Conservation (phyloP, 805 yeast genomes). For the Kockiozyma suomiensis region DNA sequence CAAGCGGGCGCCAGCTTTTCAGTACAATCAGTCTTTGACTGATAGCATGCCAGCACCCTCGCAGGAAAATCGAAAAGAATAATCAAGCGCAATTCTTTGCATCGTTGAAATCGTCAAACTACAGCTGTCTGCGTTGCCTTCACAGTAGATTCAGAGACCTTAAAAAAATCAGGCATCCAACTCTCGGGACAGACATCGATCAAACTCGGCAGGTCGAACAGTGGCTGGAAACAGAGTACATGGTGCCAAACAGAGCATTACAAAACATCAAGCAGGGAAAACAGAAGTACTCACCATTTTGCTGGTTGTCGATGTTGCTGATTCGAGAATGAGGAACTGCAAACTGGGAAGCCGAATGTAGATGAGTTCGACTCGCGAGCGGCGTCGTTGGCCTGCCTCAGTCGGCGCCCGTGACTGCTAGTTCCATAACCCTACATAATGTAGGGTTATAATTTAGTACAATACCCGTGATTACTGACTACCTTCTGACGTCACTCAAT, state of each 20-base stretch:
- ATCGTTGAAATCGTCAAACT: no score
- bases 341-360: background rate
- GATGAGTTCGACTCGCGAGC: background rate
- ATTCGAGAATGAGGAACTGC: background rate
- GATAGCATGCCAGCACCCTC: background rate
- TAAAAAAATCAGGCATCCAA: background rate
- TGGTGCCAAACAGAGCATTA: background rate
- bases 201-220: slow-evolving; percentile 10
- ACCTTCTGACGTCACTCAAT: background rate
- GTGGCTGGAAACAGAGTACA: slow-evolving; percentile 2
- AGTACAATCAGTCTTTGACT: background rate
- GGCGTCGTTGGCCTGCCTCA: no score
- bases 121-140: no score
- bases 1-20: background rate
- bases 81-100: no score
- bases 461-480: background rate
- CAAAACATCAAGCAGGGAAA: background rate
- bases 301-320: slow-evolving; percentile 7
- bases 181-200: slow-evolving; percentile 3
- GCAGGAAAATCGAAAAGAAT: no score
- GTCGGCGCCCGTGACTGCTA: slow-evolving; percentile 11
- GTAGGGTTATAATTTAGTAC: background rate
- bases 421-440: background rate
- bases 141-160: background rate
- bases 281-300: slow-evolving; percentile 19